Evolutionary conservation across 1,284 basidiomycete species (phyloP).

Genomic region (Neolentinus lepideus): DNA sequence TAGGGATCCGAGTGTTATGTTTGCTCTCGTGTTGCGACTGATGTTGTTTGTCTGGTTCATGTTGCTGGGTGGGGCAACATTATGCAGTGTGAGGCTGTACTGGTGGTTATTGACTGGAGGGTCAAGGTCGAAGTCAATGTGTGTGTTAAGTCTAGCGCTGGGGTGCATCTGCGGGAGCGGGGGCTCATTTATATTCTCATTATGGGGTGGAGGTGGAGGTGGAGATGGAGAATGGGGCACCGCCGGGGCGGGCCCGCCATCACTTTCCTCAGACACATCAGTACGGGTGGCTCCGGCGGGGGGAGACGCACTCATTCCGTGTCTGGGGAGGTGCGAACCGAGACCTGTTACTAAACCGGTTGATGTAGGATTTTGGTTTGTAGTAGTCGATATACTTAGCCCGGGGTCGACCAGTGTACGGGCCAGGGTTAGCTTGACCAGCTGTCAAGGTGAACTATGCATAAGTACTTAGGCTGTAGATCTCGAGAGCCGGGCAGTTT

Average conservation of each 20-base stretch:
- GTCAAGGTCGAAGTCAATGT: neutral
- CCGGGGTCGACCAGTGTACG: too few relatives aligned
- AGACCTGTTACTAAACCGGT: neutral
- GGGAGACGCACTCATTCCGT: neutral
- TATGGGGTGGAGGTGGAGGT: neutral
- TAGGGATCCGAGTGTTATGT: constrained; percentile 15
- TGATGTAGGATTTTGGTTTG: too few relatives aligned
- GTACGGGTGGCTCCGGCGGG: neutral
- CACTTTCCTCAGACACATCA: neutral
- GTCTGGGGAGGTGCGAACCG: neutral
- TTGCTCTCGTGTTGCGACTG: constrained; percentile 10
- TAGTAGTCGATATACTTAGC: too few relatives aligned
- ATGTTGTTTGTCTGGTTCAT: neutral
- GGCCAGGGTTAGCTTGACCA: too few relatives aligned
- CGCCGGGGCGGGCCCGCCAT: too few relatives aligned
- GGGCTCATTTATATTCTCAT: neutral
- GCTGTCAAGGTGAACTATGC: neutral
- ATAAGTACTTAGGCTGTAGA: neutral
- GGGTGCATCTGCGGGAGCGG: neutral
- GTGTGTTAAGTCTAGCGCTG: neutral
- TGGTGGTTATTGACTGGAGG: neutral
- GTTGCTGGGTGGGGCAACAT: neutral
- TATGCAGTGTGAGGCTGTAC: neutral
- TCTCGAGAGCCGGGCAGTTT: neutral
- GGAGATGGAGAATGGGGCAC: neutral